These are phyloP conservation scores for Gynostemma pentaphyllum DNA, from an alignment of 306 rosid species.

Conservation along the genomic window DNA sequence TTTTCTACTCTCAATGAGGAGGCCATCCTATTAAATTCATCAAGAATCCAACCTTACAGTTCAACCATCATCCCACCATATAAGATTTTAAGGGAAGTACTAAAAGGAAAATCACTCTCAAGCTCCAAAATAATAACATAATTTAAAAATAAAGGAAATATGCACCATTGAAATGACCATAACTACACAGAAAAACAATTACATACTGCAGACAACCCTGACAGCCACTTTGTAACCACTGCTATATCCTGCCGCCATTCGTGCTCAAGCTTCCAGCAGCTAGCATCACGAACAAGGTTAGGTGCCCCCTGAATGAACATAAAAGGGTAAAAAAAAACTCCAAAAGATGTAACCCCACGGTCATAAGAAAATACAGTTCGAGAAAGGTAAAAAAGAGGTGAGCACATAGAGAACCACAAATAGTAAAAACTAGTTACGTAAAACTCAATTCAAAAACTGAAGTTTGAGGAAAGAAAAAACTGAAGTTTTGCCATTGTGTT, in stretches of 20 bases:
- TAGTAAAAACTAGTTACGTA: not conserved
- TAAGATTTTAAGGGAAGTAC: not conserved
- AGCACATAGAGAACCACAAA: not conserved
- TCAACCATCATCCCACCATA: not conserved
- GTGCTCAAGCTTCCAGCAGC: slow-evolving; percentile 84
- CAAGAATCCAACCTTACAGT: not conserved
- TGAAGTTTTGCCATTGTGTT: too few species aligned
- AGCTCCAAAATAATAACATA: not conserved
- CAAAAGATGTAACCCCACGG: not conserved
- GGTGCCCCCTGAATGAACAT: slow-evolving; percentile 61
- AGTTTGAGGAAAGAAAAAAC: too few species aligned
- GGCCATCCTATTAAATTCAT: not conserved
- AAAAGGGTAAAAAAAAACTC: not conserved
- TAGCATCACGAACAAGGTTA: slow-evolving; percentile 83
- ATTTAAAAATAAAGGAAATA: not conserved
- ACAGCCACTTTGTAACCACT: slow-evolving; percentile 94
- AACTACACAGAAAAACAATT: slow-evolving; percentile 11
- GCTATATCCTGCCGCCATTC: slow-evolving; percentile 99
- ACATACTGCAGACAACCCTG: slow-evolving; percentile 91
- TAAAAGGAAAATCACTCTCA: not conserved
- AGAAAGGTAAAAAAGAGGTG: not conserved
- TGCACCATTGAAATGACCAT: slow-evolving; percentile 2
- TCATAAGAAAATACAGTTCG: not conserved
- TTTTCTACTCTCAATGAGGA: not conserved
- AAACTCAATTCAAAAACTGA: not conserved